A percentile compares a stretch with the other conserved stretches of the same genome.
Conservation (phyloP, 2,329 filamentous ascomycete species). For the Thyridium curvatum region DNA sequence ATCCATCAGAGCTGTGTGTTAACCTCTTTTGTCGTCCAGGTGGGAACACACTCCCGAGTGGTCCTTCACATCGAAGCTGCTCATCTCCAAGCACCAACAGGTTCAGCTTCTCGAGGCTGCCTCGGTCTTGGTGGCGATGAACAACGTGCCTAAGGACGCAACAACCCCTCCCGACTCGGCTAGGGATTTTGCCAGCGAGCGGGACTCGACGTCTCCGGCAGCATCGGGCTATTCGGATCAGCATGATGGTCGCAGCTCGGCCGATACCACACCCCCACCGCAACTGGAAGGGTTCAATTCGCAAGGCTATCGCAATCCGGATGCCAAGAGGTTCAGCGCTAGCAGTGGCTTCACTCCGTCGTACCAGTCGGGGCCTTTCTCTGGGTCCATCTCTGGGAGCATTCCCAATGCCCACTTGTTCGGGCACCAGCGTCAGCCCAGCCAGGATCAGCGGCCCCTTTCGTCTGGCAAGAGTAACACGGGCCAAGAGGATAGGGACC, state of each 20-base stretch:
- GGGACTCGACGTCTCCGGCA: constrained; percentile 74
- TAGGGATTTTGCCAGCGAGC: constrained; percentile 66
- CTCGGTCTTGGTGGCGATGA: constrained; percentile 94
- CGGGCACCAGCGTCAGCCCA: constrained; percentile 64
- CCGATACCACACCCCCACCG: constrained; percentile 88
- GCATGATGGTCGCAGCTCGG: constrained; percentile 73
- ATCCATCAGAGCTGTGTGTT: constrained; percentile 20
- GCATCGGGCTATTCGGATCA: constrained; percentile 76
- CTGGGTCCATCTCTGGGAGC: constrained; percentile 45
- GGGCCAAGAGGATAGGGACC: constrained; percentile 77
- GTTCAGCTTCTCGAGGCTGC: constrained; percentile 95
- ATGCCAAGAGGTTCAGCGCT: constrained; percentile 50
- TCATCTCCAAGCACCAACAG: constrained; percentile 99
- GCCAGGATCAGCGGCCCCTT: constrained; percentile 67
- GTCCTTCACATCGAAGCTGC: constrained; percentile 92
- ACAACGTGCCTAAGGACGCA: constrained; percentile 38
- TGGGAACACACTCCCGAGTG: constrained; percentile 99
- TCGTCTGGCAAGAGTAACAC: constrained; percentile 72
- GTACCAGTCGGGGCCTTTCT: constrained; percentile 66
- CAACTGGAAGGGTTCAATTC: constrained; percentile 56
- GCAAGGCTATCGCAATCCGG: neutral
- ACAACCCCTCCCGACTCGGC: constrained; percentile 59
- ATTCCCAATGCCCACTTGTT: constrained; percentile 42
- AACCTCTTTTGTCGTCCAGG: constrained; percentile 51
- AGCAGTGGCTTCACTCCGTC: constrained; percentile 63